These are phyloP conservation scores for Euphorbia pulcherrima DNA, from an alignment of 345 rosid species.

Conservation along the genomic window DNA sequence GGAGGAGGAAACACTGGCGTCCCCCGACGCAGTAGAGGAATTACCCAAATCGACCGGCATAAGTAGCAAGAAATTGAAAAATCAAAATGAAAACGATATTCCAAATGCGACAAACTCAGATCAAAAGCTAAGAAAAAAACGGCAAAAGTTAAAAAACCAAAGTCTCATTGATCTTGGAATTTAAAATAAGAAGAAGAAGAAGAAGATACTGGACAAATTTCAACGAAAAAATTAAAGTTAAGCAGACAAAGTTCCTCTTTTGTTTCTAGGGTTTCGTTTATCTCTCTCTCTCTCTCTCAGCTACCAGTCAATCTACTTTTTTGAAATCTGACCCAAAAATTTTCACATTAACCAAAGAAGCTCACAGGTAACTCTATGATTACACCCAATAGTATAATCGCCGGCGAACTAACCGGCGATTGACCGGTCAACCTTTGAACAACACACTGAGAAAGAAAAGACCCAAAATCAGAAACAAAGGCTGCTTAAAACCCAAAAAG, in stretches of 20 bases:
- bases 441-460: slow-evolving; percentile 16
- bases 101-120: slow-evolving; percentile 2
- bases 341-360: slow-evolving; percentile 45
- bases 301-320: slow-evolving; percentile 75
- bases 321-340: slow-evolving; percentile 33
- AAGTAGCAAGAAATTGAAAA: not conserved
- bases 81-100: not conserved
- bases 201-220: slow-evolving; percentile 10
- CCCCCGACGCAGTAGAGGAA: slow-evolving; percentile 91
- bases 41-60: slow-evolving; percentile 81
- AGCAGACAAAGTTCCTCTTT: slow-evolving; percentile 9
- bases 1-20: slow-evolving; percentile 81
- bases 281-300: slow-evolving; percentile 24
- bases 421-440: slow-evolving; percentile 27
- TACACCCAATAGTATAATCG: slow-evolving; percentile 7
- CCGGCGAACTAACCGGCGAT: slow-evolving; percentile 19
- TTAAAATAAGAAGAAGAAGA: slow-evolving; percentile 21
- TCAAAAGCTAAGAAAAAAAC: slow-evolving; percentile 16
- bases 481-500: not conserved
- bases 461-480: slow-evolving; percentile 15
- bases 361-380: slow-evolving; percentile 25
- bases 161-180: slow-evolving; percentile 5
- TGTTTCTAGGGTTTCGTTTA: slow-evolving; percentile 39
- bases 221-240: not conserved
- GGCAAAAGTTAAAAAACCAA: slow-evolving; percentile 13